Evolutionary conservation across 1,284 basidiomycete genomes (phyloP).

Genomic region (Afroboletus lepidellus): DNA sequence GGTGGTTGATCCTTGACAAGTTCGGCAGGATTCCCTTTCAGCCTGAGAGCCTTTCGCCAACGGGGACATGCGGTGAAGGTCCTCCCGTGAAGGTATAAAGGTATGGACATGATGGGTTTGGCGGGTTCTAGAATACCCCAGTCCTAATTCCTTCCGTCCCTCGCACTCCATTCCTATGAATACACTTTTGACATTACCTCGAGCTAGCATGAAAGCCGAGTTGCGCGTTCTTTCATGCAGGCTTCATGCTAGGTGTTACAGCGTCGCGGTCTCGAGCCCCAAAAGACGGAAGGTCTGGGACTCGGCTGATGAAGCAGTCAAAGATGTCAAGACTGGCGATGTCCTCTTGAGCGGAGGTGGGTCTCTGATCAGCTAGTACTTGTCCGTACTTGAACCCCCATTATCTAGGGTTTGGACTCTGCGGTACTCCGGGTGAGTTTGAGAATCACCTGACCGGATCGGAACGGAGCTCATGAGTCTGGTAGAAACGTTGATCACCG

Average conservation of each 20-base stretch:
- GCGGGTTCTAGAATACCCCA: not conserved
- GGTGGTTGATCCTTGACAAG: constrained; percentile 1
- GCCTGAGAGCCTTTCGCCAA: not conserved
- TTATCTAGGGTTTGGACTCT: constrained; percentile 66
- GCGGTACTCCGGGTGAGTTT: constrained; percentile 64
- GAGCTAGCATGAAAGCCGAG: constrained; percentile 5
- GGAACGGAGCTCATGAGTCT: constrained; percentile 1
- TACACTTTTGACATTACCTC: constrained; percentile 5
- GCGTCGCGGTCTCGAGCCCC: not conserved
- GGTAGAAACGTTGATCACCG: constrained; percentile 76
- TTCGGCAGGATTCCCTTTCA: not conserved
- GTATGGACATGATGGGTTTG: not conserved
- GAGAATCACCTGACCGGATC: not conserved
- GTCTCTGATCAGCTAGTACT: constrained; percentile 21
- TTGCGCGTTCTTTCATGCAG: constrained; percentile 5
- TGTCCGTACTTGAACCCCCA: not conserved
- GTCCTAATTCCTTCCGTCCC: not conserved
- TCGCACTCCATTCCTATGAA: constrained; percentile 1
- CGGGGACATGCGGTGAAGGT: not conserved
- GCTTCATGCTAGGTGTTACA: constrained; percentile 7
- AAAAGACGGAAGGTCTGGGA: constrained; percentile 70
- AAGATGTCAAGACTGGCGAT: constrained; percentile 77
- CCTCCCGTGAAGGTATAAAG: constrained; percentile 14
- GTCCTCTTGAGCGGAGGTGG: constrained; percentile 76
- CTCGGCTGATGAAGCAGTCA: constrained; percentile 76